These are phyloP conservation scores for Coniferiporia weirii DNA, from an alignment of 1,284 basidiomycete species.

Conservation along the genomic window DNA sequence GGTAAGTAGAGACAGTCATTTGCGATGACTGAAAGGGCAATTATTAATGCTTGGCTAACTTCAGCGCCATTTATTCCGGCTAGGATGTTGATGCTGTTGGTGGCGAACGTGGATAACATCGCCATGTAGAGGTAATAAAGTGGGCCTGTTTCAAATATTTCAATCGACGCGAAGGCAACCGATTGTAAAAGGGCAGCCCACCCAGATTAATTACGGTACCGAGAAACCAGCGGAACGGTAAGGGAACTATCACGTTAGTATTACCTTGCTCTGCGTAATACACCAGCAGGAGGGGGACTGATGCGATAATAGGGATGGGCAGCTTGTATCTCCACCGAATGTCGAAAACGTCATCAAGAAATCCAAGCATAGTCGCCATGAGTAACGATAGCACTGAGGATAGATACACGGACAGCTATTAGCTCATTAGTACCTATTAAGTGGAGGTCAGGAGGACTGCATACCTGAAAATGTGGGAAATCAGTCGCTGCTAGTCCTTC, in stretches of 20 bases:
- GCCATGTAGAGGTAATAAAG: constrained; percentile 98
- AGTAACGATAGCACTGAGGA: constrained; percentile 88
- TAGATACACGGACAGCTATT: constrained; percentile 84
- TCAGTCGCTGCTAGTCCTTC: constrained; percentile 63
- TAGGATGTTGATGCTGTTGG: constrained; percentile 98
- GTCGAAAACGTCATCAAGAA: constrained; percentile 97
- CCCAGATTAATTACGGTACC: constrained; percentile 86
- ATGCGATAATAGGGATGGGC: constrained; percentile 93
- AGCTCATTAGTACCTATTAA: constrained; percentile 3
- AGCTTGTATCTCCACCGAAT: constrained; percentile 98
- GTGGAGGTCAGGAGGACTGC: constrained; percentile 22
- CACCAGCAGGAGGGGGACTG: constrained; percentile 91
- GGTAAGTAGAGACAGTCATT: constrained; percentile 94
- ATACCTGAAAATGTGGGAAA: constrained; percentile 85
- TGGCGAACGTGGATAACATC: constrained; percentile 92
- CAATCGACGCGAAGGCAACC: not conserved
- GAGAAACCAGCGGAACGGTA: constrained; percentile 67
- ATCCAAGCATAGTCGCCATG: constrained; percentile 91
- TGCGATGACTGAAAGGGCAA: constrained; percentile 83
- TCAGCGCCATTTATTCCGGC: constrained; percentile 98
- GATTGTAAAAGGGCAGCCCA: constrained; percentile 31
- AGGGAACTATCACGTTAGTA: constrained; percentile 91
- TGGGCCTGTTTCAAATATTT: constrained; percentile 51
- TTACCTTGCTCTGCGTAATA: constrained; percentile 94
- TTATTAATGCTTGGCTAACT: constrained; percentile 89